phyloP scores from a whole-genome alignment of 352 stramenopile species.

The Phytophthora tentaculata region DNA sequence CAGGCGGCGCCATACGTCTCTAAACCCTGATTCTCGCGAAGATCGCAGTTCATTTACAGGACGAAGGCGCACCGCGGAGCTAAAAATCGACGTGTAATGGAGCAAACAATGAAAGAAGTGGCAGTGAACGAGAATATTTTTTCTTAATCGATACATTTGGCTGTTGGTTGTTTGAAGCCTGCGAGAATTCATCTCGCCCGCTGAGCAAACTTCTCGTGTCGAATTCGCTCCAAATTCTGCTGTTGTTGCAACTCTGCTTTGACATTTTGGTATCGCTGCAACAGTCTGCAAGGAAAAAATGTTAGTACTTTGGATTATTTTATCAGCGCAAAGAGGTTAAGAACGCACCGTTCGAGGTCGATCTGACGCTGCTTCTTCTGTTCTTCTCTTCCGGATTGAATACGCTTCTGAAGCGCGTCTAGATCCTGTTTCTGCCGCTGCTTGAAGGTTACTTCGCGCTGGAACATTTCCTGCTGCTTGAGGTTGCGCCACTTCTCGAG shows the following conservation, averaged over 20 bases:
- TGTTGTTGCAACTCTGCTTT: slow-evolving; percentile 94
- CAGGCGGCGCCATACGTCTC: neutral
- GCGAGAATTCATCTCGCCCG: slow-evolving; percentile 29
- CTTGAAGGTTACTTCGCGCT: slow-evolving; percentile 96
- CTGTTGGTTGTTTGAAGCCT: neutral
- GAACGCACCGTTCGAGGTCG: slow-evolving; percentile 88
- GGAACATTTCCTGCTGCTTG: slow-evolving; percentile 95
- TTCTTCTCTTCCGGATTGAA: slow-evolving; percentile 94
- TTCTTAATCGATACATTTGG: slow-evolving; percentile 30
- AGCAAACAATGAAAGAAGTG: slow-evolving; percentile 13
- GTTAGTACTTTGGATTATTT: slow-evolving; percentile 2
- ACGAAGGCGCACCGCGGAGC: neutral
- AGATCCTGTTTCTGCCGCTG: slow-evolving; percentile 93
- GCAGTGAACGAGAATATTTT: slow-evolving; percentile 7
- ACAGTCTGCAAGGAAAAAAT: slow-evolving; percentile 46
- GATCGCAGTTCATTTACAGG: slow-evolving; percentile 8
- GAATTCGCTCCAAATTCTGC: slow-evolving; percentile 94
- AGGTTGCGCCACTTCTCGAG: slow-evolving; percentile 95
- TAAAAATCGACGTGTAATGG: slow-evolving; percentile 6
- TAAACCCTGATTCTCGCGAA: slow-evolving; percentile 7
- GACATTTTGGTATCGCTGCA: slow-evolving; percentile 96
- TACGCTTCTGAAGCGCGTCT: slow-evolving; percentile 93
- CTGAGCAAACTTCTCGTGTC: slow-evolving; percentile 80
- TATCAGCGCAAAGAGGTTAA: neutral
- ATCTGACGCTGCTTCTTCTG: slow-evolving; percentile 96